Base-by-base conservation (phyloP, 2,329 filamentous ascomycete species). In the Furcasterigmium sp. region DNA sequence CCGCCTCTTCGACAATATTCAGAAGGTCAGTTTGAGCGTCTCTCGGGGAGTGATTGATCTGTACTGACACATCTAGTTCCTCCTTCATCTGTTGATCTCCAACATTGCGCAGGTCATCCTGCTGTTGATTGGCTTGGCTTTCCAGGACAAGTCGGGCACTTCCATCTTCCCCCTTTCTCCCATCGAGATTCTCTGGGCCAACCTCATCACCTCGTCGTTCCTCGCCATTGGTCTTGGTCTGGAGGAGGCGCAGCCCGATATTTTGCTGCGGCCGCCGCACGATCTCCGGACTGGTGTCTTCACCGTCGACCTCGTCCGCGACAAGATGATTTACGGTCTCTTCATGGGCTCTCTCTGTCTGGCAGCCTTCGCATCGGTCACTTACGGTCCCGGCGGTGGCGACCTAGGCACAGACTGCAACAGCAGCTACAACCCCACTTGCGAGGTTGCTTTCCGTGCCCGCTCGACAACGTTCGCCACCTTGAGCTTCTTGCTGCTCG, bases 131-230 rank as follows among this genome's bases (percentile, higher is more conserved):
- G 84, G 82, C 39, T 74, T 88, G 5, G 75, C 75, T 1, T 87
- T 87, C 67, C 82, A 83, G 59, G 84, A 87, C 53, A 51, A 49
- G 0, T 58, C 69, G 2, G 66, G 68, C 11, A 63, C 78, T 14
- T 84, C 82, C 1, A 78, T 87, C 13, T 87, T 87, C 56, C 84
- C 84, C 0, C 69, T 88, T 13, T 82, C 82, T 1, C 84, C 84
- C 0, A 73, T 88, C 4, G 83, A 88, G 56, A 86, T 87, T 54
- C 74, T 88, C 25, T 88, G 84, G 84, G 82, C 85, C 49, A 88
- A 87, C 57, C 78, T 88, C 55, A 76, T 87, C 42, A 88, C 84
- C 2, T 85, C 81, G 2, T 84, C 80, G 7, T 77, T 86, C 52
- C 73, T 85, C 1, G 85, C 85, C 34, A 79, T 88, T 53, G 84